Evolutionary conservation across 768 basidiomycete genomes (phyloP).

Genomic region (Myochromella boudieri): DNA sequence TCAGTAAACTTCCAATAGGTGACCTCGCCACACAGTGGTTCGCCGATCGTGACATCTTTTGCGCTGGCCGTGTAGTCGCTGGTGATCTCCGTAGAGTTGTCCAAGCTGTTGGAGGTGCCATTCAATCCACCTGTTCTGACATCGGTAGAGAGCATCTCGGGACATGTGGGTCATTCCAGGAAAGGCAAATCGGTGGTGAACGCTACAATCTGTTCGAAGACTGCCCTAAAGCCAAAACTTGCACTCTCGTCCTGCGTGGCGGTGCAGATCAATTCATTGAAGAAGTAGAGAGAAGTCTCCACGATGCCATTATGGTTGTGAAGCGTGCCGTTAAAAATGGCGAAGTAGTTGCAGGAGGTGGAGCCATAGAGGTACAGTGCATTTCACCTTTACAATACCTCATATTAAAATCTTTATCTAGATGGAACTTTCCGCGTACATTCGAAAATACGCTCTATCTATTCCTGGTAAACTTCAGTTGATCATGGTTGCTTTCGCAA

Average conservation of each 20-base stretch:
- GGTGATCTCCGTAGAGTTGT: constrained; percentile 92
- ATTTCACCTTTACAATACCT: not conserved
- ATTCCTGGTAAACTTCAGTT: constrained; percentile 96
- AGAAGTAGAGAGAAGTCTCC: constrained; percentile 95
- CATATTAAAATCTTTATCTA: constrained; percentile 28
- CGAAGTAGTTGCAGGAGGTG: constrained; percentile 96
- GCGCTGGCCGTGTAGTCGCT: constrained; percentile 91
- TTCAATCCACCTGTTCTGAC: constrained; percentile 95
- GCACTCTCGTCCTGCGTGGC: constrained; percentile 90
- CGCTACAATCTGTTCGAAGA: constrained; percentile 94
- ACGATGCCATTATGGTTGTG: constrained; percentile 99
- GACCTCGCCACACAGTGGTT: constrained; percentile 99
- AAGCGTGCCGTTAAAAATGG: constrained; percentile 95
- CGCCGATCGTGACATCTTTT: constrained; percentile 98
- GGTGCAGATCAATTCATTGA: constrained; percentile 99
- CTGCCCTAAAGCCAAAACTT: constrained; percentile 92
- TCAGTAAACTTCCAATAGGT: constrained; percentile 97
- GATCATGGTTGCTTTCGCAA: constrained; percentile 93
- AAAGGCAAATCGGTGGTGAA: constrained; percentile 95
- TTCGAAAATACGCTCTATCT: constrained; percentile 85
- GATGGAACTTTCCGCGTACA: constrained; percentile 97
- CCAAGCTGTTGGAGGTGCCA: constrained; percentile 91
- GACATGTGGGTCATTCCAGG: constrained; percentile 90
- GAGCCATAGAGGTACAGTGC: constrained; percentile 83
- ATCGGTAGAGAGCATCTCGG: constrained; percentile 89